Evolutionary conservation across 1,284 basidiomycete species (phyloP).

Genomic region (Exsudoporus floridanus): DNA sequence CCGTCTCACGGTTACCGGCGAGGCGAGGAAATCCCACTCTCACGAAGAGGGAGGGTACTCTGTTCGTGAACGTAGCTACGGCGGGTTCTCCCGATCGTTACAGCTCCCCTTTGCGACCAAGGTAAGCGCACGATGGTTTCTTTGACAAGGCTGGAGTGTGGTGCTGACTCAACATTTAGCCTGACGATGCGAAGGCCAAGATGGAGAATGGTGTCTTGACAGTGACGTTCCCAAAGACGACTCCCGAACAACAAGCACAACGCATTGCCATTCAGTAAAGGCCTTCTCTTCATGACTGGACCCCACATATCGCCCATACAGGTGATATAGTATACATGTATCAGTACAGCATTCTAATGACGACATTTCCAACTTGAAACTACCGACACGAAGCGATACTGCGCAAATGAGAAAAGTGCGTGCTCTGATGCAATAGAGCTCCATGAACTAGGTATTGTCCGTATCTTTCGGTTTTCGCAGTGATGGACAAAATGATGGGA

Average conservation of each 20-base stretch:
- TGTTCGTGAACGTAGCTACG: constrained; percentile 38
- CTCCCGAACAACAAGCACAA: not conserved
- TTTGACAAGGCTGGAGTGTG: not conserved
- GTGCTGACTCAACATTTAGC: not conserved
- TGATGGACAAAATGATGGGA: not conserved
- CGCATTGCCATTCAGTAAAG: constrained; percentile 6
- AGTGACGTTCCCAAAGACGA: constrained; percentile 29
- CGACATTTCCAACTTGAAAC: too few species aligned
- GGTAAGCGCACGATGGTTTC: constrained; percentile 17
- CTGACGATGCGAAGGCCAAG: constrained; percentile 8
- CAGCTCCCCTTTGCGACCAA: constrained; percentile 35
- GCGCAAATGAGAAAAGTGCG: not conserved
- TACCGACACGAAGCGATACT: not conserved
- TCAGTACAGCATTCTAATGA: not conserved
- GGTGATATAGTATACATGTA: not conserved
- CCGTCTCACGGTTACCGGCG: constrained; percentile 39
- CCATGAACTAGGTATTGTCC: too few species aligned
- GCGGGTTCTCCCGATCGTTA: constrained; percentile 29
- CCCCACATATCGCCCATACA: not conserved
- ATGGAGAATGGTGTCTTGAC: constrained; percentile 27
- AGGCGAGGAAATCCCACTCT: constrained; percentile 27
- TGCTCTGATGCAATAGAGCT: too few species aligned
- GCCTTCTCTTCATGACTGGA: not conserved
- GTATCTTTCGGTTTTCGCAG: too few species aligned
- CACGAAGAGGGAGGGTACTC: constrained; percentile 28